A percentile compares a stretch with the other conserved stretches of the same genome.
Evolutionary conservation across 176 grass and related monocot species (phyloP).

Genomic region (Oryza rufipogon): DNA sequence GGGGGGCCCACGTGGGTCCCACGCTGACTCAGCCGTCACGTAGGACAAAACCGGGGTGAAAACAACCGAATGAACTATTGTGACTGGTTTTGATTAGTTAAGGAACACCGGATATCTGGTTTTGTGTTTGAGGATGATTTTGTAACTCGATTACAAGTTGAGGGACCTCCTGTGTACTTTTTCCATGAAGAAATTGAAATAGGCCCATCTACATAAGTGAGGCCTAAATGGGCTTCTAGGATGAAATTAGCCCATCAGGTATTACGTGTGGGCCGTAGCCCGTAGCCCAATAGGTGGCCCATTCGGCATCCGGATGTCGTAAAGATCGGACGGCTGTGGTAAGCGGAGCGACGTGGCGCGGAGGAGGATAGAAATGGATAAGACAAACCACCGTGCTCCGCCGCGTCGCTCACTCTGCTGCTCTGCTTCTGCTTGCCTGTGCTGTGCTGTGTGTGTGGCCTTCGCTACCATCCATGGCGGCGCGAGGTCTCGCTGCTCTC

Average conservation of each 20-base stretch:
- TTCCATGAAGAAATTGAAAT: neutral
- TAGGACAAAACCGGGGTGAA: too few relatives aligned
- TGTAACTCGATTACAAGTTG: too few relatives aligned
- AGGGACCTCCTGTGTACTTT: too few relatives aligned
- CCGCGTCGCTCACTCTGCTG: neutral
- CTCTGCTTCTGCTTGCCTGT: neutral
- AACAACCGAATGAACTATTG: too few relatives aligned
- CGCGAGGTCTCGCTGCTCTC: slow-evolving; percentile 22
- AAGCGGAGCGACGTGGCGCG: neutral
- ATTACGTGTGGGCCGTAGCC: neutral
- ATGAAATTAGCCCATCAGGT: neutral
- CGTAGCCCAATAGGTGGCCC: neutral
- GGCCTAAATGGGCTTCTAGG: neutral
- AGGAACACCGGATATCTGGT: too few relatives aligned
- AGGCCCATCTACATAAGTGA: neutral
- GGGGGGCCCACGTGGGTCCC: too few relatives aligned
- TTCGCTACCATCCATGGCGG: slow-evolving; percentile 40
- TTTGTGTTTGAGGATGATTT: too few relatives aligned
- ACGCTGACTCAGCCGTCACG: too few relatives aligned
- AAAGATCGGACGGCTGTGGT: neutral
- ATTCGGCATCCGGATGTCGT: neutral
- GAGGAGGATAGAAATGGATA: slow-evolving; percentile 13
- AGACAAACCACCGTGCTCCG: slow-evolving; percentile 10
- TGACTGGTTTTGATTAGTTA: too few relatives aligned
- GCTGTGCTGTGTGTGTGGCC: neutral